A percentile compares a stretch with the other conserved stretches of the same genome.
phyloP scores from a whole-genome alignment of 129 eudicot species.

The sunflower (Helianthus annuus) region DNA sequence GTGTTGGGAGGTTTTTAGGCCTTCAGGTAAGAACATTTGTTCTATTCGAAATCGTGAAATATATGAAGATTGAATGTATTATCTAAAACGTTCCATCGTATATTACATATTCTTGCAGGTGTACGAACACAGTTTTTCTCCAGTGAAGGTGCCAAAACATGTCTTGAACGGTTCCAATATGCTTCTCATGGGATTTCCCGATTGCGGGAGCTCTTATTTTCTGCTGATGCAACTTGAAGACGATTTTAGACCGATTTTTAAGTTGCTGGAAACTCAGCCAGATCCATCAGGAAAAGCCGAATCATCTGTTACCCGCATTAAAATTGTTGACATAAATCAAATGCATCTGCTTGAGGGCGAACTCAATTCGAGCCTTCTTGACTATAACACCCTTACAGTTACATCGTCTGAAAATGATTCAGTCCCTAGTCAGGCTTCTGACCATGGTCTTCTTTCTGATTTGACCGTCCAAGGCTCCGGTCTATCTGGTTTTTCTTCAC shows the following conservation, averaged over 20 bases:
- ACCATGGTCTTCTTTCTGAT: slow-evolving; percentile 50
- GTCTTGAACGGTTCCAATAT: slow-evolving; percentile 58
- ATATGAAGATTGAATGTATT: slow-evolving; percentile 1
- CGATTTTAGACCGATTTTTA: slow-evolving; percentile 71
- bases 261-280: slow-evolving; percentile 71
- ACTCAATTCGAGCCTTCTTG: slow-evolving; percentile 63
- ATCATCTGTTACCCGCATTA: slow-evolving; percentile 49
- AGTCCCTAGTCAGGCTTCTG: slow-evolving; percentile 51
- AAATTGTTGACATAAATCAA: slow-evolving; percentile 58
- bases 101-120: slow-evolving; percentile 53
- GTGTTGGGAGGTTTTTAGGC: slow-evolving; percentile 86
- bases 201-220: slow-evolving; percentile 86
- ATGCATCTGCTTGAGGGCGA: slow-evolving; percentile 84
- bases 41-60: not conserved
- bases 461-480: slow-evolving; percentile 50
- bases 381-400: slow-evolving; percentile 39
- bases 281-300: slow-evolving; percentile 65
- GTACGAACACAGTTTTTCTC: slow-evolving; percentile 67
- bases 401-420: slow-evolving; percentile 37
- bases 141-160: slow-evolving; percentile 75
- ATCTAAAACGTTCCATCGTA: not conserved
- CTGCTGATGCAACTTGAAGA: slow-evolving; percentile 89
- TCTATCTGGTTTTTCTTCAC: slow-evolving; percentile 70
- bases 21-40: slow-evolving; percentile 64
- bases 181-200: slow-evolving; percentile 95